Base-by-base conservation (phyloP, 805 yeast species). In the Yamadazyma kitorensis region DNA sequence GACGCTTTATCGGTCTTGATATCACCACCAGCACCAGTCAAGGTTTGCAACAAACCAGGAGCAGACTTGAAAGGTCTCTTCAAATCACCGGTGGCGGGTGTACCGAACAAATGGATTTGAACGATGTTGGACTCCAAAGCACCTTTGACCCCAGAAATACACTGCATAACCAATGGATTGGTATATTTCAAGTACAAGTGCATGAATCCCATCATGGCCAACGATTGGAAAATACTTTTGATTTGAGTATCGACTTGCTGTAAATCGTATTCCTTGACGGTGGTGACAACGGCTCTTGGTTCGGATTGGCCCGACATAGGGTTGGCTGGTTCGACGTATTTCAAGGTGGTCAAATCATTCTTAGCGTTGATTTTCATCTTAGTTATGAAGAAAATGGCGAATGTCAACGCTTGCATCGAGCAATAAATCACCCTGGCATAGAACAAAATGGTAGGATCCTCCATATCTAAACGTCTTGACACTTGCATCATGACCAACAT, bases 131-230 rank as follows among this genome's bases (percentile, higher is more conserved):
- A 69, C 70, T 93, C 98, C 37, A 87, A 66, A 29, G 95, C 95
- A 49, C 85, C 70, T 77, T 93, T 93, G 52, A 93, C 69, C 33
- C 96, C 91, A 34, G 94, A 77, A 50, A 93, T 77, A 45, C 89
- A 80, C 72, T 93, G 98, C 88, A 91, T 84, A 49, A 93, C 80
- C 59, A 93, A 76, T 40, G 98, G 98, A 68, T 93, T 88, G 62
- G 97, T 88, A 75, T 87, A 93, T 67, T 87, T 84, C 94, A 93
- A 79, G 79, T 91, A 91, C 43, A 93, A 56, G 66, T 93, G 98
- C 98, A 91, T 89, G 80, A 91, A 85, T 17, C 83, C 95, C 89
- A 93, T 89, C 95, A 93, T 87, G 52, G 95, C 96, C 49, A 89
- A 58, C 45, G 94, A 84, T 44, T 94, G 85, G 73, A 82, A 80